These are phyloP conservation scores for Anacardium occidentale DNA, from an alignment of 345 rosid genomes.

Conservation along the genomic window DNA sequence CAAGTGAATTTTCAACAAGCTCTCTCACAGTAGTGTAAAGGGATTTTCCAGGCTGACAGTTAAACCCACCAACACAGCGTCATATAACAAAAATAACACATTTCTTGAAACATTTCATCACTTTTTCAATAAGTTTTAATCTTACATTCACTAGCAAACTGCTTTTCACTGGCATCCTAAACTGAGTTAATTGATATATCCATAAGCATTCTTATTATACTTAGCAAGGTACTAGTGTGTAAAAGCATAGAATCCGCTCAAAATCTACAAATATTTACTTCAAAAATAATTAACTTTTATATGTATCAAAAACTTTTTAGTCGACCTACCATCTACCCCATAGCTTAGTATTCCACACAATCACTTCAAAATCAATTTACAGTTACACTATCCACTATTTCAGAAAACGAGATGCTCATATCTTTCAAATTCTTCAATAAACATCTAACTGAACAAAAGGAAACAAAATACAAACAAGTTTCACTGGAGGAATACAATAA, in stretches of 20 bases:
- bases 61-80: conserved; percentile 16
- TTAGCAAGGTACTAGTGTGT: background rate
- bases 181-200: background rate
- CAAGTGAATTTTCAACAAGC: conserved; percentile 90
- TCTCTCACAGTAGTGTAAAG: conserved; percentile 92
- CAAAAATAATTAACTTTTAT: background rate
- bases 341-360: background rate
- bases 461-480: background rate
- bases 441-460: background rate
- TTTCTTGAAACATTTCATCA: background rate
- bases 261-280: too few relatives aligned
- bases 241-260: background rate
- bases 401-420: background rate
- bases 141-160: background rate
- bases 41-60: conserved; percentile 78
- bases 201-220: too few relatives aligned
- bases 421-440: background rate
- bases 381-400: background rate
- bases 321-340: background rate
- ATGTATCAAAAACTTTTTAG: too few relatives aligned
- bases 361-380: background rate
- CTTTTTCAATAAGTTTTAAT: background rate
- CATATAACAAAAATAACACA: background rate
- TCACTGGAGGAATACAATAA: background rate
- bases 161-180: background rate